Evolutionary conservation across 148 eudicot species (phyloP).

Genomic region (Spergularia bocconei): DNA sequence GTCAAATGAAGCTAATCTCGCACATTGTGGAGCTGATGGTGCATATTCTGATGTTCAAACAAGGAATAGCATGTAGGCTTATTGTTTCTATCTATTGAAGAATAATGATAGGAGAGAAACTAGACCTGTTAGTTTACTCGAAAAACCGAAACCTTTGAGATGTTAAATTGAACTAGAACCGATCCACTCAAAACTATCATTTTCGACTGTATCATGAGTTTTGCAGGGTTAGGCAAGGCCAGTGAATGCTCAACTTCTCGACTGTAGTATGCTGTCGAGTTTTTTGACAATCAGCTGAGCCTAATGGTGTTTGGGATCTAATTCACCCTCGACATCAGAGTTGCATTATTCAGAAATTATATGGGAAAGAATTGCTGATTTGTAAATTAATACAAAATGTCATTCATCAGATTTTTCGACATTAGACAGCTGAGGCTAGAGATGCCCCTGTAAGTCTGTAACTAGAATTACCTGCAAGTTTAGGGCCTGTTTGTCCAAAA

Average conservation of each 20-base stretch:
- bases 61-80: not conserved
- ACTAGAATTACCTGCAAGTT: not conserved
- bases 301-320: too few species aligned
- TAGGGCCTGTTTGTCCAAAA: slow-evolving; percentile 1
- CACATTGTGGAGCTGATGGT: not conserved
- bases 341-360: not conserved
- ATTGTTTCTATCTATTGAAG: not conserved
- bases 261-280: too few species aligned
- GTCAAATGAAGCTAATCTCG: not conserved
- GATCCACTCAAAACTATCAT: too few species aligned
- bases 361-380: not conserved
- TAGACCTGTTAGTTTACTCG: too few species aligned
- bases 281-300: too few species aligned
- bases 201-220: not conserved
- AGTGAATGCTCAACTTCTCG: too few species aligned
- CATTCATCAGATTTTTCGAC: not conserved
- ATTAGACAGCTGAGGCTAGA: not conserved
- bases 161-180: not conserved
- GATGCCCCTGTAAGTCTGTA: not conserved
- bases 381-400: not conserved
- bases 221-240: too few species aligned
- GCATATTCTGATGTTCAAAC: not conserved
- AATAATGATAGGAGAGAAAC: not conserved
- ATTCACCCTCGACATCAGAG: too few species aligned
- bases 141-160: not conserved